Percentiles rank a stretch among this genome's conserved stretches.
Evolutionary conservation across 2,329 filamentous ascomycete species (phyloP).

Genomic region (Colletotrichum musae): DNA sequence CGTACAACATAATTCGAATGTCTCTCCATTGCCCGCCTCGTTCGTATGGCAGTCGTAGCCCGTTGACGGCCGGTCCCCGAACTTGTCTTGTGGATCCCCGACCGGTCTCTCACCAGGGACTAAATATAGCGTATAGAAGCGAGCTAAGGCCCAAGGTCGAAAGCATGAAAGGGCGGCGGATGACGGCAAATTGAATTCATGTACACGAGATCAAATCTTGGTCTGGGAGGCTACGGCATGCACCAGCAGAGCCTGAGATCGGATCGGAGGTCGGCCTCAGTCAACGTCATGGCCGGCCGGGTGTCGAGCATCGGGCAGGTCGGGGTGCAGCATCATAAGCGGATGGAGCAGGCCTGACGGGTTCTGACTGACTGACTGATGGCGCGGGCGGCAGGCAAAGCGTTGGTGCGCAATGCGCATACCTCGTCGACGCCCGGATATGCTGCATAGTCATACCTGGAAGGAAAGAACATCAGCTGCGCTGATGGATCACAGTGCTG

Average conservation of each 20-base stretch:
- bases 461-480: too few relatives aligned
- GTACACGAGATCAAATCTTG: slow-evolving; percentile 3
- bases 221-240: slow-evolving; percentile 3
- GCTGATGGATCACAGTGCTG: slow-evolving; percentile 8
- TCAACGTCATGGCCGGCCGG: slow-evolving; percentile 26
- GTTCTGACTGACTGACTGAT: neutral
- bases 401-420: neutral
- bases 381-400: neutral
- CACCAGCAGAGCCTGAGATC: slow-evolving; percentile 11
- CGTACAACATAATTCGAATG: slow-evolving; percentile 34
- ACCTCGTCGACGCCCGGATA: slow-evolving; percentile 1
- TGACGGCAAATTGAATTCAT: slow-evolving; percentile 24
- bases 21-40: slow-evolving; percentile 27
- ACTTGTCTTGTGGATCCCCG: slow-evolving; percentile 22
- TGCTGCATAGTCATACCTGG: neutral
- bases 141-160: slow-evolving; percentile 24
- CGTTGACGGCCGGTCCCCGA: slow-evolving; percentile 15
- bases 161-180: neutral
- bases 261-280: slow-evolving; percentile 18
- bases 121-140: slow-evolving; percentile 36
- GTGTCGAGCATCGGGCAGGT: slow-evolving; percentile 15
- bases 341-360: neutral
- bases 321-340: slow-evolving; percentile 14
- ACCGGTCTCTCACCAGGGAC: slow-evolving; percentile 18
- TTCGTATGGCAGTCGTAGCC: slow-evolving; percentile 23